Percentiles rank a stretch among this genome's conserved stretches.
phyloP scores from a whole-genome alignment of 2,329 filamentous ascomycete species.

The Pseudopyrenochaeta lycopersici region DNA sequence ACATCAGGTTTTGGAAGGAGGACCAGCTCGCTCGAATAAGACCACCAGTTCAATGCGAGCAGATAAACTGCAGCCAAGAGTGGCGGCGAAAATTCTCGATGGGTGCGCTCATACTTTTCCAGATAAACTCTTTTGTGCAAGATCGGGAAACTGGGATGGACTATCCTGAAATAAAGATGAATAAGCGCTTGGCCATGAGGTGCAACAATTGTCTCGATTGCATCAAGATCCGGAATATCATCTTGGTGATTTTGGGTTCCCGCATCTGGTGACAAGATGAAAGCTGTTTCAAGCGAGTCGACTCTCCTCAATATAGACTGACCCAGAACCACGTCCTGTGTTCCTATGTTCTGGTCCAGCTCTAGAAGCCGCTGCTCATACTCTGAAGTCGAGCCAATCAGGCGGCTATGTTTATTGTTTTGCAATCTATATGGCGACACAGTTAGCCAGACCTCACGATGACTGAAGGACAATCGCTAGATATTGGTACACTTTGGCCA shows the following conservation, averaged over 20 bases:
- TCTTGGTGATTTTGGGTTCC: conserved; percentile 39
- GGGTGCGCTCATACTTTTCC: conserved; percentile 67
- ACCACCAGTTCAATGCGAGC: conserved; percentile 69
- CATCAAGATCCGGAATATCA: conserved; percentile 64
- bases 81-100: conserved; percentile 67
- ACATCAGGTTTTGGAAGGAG: conserved; percentile 54
- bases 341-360: conserved; percentile 14
- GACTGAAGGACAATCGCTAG: too few species aligned
- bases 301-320: conserved; percentile 34
- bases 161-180: conserved; percentile 75
- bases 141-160: conserved; percentile 68
- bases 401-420: conserved; percentile 38
- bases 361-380: conserved; percentile 40
- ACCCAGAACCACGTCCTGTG: conserved; percentile 18
- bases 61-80: conserved; percentile 69
- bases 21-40: conserved; percentile 64
- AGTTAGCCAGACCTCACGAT: too few species aligned
- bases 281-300: conserved; percentile 29
- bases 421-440: conserved; percentile 22
- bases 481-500: too few species aligned
- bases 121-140: conserved; percentile 69
- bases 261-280: conserved; percentile 37
- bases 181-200: conserved; percentile 76
- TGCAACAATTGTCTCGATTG: conserved; percentile 74
- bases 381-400: conserved; percentile 40